Percentiles rank a stretch among this genome's conserved stretches.
phyloP scores from a whole-genome alignment of 495 filamentous ascomycete species.

The Aspergillus haitiensis region DNA sequence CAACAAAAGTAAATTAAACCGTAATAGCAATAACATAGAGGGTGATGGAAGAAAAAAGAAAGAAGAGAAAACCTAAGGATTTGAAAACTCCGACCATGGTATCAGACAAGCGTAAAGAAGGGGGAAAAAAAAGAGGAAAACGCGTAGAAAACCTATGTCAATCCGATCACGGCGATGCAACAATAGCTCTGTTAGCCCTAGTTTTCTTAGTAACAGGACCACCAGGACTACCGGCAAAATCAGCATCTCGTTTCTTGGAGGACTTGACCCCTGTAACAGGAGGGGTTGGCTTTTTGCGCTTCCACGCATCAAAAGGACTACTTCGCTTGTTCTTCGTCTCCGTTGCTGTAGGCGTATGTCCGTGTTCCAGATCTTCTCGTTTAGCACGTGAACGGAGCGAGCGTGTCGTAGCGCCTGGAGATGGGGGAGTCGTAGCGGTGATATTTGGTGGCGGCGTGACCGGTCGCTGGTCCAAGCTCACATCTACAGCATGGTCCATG shows the following conservation, averaged over 20 bases:
- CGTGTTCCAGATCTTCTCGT: constrained; percentile 23
- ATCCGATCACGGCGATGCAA: constrained; percentile 16
- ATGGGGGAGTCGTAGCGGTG: constrained; percentile 53
- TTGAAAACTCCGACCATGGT: constrained; percentile 14
- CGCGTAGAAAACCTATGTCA: too few species aligned
- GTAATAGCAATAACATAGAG: not conserved
- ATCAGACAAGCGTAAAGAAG: not conserved
- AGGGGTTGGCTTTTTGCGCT: constrained; percentile 54
- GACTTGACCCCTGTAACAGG: constrained; percentile 23
- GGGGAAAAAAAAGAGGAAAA: constrained; percentile 2
- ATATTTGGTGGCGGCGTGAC: constrained; percentile 52
- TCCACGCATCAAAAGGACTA: constrained; percentile 68
- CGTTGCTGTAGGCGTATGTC: constrained; percentile 27
- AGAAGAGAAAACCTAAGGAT: constrained; percentile 2
- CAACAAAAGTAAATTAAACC: constrained; percentile 18
- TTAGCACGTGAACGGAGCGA: constrained; percentile 32
- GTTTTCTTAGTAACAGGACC: constrained; percentile 36
- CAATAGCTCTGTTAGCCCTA: constrained; percentile 21
- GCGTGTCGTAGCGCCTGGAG: constrained; percentile 36
- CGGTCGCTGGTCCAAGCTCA: constrained; percentile 26
- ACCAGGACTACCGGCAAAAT: constrained; percentile 25
- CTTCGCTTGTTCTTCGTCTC: constrained; percentile 43
- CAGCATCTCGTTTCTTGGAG: constrained; percentile 37
- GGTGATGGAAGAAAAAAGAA: not conserved
- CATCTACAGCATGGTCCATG: constrained; percentile 22